These are phyloP conservation scores for Geotrichum citri-aurantii DNA, from an alignment of 1,139 yeast species.

Conservation along the genomic window DNA sequence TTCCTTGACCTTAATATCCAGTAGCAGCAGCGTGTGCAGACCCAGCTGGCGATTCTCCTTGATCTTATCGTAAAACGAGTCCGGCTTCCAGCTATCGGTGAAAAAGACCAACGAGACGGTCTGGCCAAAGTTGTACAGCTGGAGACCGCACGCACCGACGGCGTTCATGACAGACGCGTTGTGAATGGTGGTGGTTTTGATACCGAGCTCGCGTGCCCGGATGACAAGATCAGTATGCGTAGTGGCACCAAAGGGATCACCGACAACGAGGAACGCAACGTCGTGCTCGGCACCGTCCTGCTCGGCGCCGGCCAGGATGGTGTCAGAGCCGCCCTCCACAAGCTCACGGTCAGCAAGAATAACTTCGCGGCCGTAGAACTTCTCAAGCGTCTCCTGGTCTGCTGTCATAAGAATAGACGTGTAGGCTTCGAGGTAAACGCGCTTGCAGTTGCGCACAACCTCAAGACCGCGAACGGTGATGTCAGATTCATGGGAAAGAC, in stretches of 20 bases:
- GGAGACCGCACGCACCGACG: slow-evolving; percentile 96
- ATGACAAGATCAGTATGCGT: slow-evolving; percentile 92
- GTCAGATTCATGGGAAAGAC: slow-evolving; percentile 82
- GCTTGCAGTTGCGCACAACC: slow-evolving; percentile 69
- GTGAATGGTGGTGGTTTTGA: slow-evolving; percentile 77
- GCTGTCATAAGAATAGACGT: slow-evolving; percentile 96
- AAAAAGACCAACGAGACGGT: slow-evolving; percentile 93
- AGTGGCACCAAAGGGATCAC: slow-evolving; percentile 97
- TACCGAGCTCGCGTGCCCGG: slow-evolving; percentile 78
- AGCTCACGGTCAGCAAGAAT: slow-evolving; percentile 90
- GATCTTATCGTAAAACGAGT: slow-evolving; percentile 83
- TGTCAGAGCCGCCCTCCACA: slow-evolving; percentile 85
- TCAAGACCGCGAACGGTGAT: slow-evolving; percentile 93
- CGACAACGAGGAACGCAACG: slow-evolving; percentile 90
- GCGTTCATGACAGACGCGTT: slow-evolving; percentile 98
- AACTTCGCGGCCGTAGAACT: slow-evolving; percentile 78
- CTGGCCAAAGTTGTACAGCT: slow-evolving; percentile 92
- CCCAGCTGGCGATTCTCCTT: slow-evolving; percentile 87
- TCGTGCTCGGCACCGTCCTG: slow-evolving; percentile 57
- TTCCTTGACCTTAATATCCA: slow-evolving; percentile 94
- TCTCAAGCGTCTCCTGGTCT: slow-evolving; percentile 53
- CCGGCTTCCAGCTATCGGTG: slow-evolving; percentile 95
- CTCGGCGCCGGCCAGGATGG: slow-evolving; percentile 69
- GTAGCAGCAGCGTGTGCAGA: slow-evolving; percentile 76
- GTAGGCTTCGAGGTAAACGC: slow-evolving; percentile 92